Conservation (phyloP, 1,284 basidiomycete species). For the Melampsora larici-populina region DNA sequence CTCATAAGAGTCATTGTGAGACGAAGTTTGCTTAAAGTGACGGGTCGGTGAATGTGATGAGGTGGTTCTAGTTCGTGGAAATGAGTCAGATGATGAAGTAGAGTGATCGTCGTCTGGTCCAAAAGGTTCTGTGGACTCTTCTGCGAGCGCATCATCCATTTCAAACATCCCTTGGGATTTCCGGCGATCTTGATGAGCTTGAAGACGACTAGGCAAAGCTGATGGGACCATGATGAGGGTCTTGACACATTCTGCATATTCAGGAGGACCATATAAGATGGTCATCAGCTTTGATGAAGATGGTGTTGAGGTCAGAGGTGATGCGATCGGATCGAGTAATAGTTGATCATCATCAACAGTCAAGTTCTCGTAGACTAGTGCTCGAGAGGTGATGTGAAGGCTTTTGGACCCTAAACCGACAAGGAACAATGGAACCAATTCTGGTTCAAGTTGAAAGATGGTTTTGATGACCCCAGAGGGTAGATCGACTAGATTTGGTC, state of each 20-base stretch:
- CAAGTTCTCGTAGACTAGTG: conserved; percentile 11
- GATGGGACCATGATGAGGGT: not conserved
- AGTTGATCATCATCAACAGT: not conserved
- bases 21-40: not conserved
- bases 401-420: not conserved
- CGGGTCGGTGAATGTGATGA: not conserved
- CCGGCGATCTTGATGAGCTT: too few relatives aligned
- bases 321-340: too few relatives aligned
- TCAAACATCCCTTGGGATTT: not conserved
- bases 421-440: conserved; percentile 10
- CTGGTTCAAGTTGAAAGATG: conserved; percentile 25
- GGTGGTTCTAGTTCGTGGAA: too few relatives aligned
- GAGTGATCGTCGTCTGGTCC: not conserved
- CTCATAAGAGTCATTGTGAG: not conserved
- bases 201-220: not conserved
- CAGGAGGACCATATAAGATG: conserved; percentile 2
- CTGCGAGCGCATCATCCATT: not conserved
- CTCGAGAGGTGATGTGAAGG: not conserved
- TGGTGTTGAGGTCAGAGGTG: not conserved
- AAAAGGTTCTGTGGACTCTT: not conserved
- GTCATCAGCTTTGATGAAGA: not conserved
- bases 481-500: not conserved
- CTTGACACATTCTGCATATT: conserved; percentile 3
- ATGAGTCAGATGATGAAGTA: not conserved
- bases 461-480: not conserved